These are phyloP conservation scores for Podila verticillata DNA, from an alignment of 192 early-diverging fungal genomes.

Conservation along the genomic window DNA sequence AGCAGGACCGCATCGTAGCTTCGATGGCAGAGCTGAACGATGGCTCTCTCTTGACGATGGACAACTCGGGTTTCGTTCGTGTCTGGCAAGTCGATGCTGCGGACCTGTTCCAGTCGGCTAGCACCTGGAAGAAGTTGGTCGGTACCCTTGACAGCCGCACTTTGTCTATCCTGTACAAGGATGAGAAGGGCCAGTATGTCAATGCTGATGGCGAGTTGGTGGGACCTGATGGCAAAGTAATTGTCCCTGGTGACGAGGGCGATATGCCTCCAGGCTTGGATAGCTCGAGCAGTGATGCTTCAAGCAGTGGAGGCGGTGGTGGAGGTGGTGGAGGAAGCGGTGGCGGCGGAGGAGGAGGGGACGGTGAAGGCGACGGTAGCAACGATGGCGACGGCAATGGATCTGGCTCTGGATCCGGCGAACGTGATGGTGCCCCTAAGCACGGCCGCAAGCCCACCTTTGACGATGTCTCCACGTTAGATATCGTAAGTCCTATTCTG, in stretches of 20 bases:
- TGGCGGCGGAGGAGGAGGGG: slow-evolving; percentile 48
- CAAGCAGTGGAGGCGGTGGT: slow-evolving; percentile 24
- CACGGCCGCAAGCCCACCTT: slow-evolving; percentile 65
- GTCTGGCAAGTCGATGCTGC: slow-evolving; percentile 68
- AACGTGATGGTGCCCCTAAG: slow-evolving; percentile 49
- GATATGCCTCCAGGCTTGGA: slow-evolving; percentile 34
- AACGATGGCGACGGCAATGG: slow-evolving; percentile 57
- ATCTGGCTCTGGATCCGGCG: slow-evolving; percentile 57
- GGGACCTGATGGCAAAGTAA: slow-evolving; percentile 18
- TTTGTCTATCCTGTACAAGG: slow-evolving; percentile 65
- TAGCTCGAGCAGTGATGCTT: slow-evolving; percentile 22
- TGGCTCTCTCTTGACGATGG: slow-evolving; percentile 66
- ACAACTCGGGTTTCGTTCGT: slow-evolving; percentile 63
- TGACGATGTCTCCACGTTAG: slow-evolving; percentile 63
- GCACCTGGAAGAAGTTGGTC: slow-evolving; percentile 71
- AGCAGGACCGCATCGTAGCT: slow-evolving; percentile 57
- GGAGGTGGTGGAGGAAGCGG: slow-evolving; percentile 46
- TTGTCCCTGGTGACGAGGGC: slow-evolving; percentile 6
- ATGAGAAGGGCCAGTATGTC: slow-evolving; percentile 49
- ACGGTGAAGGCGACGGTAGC: slow-evolving; percentile 53
- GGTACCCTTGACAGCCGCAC: slow-evolving; percentile 63
- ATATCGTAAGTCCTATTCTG: slow-evolving; percentile 55
- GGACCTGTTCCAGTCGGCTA: slow-evolving; percentile 59
- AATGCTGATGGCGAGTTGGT: slow-evolving; percentile 30
- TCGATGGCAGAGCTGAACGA: slow-evolving; percentile 63